Percentiles rank a stretch among this genome's conserved stretches.
Evolutionary conservation across 2,329 filamentous ascomycete genomes (phyloP).

Genomic region (Endoconidiophora laricicola): DNA sequence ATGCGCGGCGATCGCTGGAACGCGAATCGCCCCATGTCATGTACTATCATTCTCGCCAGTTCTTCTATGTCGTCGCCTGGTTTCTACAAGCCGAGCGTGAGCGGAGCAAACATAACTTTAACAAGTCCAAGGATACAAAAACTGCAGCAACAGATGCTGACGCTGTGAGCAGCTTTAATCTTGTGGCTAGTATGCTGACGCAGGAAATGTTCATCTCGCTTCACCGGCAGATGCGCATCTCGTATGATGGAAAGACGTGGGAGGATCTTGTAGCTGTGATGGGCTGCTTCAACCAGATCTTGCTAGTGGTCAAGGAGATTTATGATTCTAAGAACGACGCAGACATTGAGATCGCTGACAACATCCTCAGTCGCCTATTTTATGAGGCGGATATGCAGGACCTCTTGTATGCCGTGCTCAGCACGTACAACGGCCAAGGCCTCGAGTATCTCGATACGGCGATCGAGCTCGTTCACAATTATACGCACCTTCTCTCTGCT

Average conservation of each 20-base stretch:
- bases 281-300: constrained; percentile 87
- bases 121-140: constrained; percentile 24
- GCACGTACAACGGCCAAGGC: constrained; percentile 82
- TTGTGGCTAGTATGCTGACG: constrained; percentile 78
- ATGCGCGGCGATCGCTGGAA: constrained; percentile 77
- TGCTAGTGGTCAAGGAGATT: constrained; percentile 89
- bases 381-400: constrained; percentile 95
- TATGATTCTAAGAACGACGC: constrained; percentile 66
- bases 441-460: constrained; percentile 86
- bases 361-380: constrained; percentile 92
- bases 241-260: constrained; percentile 74
- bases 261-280: constrained; percentile 72
- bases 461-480: constrained; percentile 82
- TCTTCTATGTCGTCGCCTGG: constrained; percentile 86
- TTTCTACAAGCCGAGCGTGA: constrained; percentile 74
- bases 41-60: constrained; percentile 63
- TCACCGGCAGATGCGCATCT: constrained; percentile 64
- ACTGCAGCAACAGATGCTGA: constrained; percentile 22
- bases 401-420: constrained; percentile 59
- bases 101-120: constrained; percentile 43
- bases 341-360: constrained; percentile 96
- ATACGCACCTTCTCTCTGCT: constrained; percentile 75
- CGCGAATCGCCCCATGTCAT: constrained; percentile 71
- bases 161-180: constrained; percentile 59
- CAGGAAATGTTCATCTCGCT: constrained; percentile 89